A percentile compares a stretch with the other conserved stretches of the same genome.
Evolutionary conservation across 148 eudicot species (phyloP).

Genomic region (Chenopodium album): DNA sequence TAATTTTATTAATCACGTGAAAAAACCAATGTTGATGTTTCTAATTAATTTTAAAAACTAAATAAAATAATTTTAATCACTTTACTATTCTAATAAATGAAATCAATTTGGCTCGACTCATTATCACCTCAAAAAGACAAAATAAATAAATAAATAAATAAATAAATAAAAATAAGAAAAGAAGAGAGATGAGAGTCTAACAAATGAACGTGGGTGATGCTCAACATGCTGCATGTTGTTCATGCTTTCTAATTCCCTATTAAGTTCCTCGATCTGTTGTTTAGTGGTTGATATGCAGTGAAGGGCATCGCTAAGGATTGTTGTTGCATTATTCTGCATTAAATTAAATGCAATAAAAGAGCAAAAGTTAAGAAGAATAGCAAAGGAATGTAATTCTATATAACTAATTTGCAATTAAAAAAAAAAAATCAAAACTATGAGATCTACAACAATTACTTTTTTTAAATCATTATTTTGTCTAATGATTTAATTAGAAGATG

Average conservation of each 20-base stretch:
- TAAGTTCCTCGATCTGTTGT: slow-evolving; percentile 47
- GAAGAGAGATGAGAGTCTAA: slow-evolving; percentile 14
- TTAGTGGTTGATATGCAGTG: slow-evolving; percentile 40
- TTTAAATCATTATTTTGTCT: too few species aligned
- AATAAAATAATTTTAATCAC: too few species aligned
- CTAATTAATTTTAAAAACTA: too few species aligned
- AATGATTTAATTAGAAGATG: too few species aligned
- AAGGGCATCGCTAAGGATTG: slow-evolving; percentile 48
- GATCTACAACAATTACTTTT: too few species aligned
- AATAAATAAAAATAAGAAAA: background rate
- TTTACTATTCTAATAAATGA: too few species aligned
- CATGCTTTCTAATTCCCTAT: slow-evolving; percentile 29
- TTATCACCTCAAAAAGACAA: background rate
- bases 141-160: too few species aligned
- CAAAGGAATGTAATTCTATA: too few species aligned
- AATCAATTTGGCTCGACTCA: background rate
- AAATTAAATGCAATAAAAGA: background rate
- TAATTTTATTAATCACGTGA: background rate
- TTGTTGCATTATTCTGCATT: slow-evolving; percentile 42
- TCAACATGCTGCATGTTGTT: slow-evolving; percentile 17
- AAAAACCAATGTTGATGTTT: too few species aligned
- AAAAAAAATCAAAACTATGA: too few species aligned
- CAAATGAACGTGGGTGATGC: slow-evolving; percentile 10
- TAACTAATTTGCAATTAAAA: too few species aligned
- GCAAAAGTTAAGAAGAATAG: background rate